Evolutionary conservation across 768 basidiomycete species (phyloP).

Genomic region (Phanerochaete sordida): DNA sequence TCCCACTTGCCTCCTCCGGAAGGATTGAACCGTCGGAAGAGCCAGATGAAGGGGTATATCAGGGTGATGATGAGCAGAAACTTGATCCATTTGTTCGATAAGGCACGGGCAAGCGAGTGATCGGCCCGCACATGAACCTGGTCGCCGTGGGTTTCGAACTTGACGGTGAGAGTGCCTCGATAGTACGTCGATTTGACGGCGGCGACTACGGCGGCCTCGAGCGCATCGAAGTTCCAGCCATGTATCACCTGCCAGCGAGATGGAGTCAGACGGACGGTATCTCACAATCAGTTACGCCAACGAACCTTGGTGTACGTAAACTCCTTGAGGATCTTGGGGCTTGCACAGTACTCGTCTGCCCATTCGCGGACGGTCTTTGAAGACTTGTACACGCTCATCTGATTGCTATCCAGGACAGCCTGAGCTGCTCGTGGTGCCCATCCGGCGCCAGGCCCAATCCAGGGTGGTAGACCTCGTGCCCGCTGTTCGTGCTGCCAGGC

Average conservation of each 20-base stretch:
- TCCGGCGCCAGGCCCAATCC: conserved; percentile 29
- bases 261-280: conserved; percentile 2
- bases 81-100: conserved; percentile 71
- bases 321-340: conserved; percentile 69
- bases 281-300: conserved; percentile 1
- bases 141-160: conserved; percentile 43
- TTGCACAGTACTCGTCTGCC: conserved; percentile 81
- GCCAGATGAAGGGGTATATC: conserved; percentile 79
- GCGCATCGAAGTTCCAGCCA: conserved; percentile 50
- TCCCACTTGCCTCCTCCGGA: conserved; percentile 73
- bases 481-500: conserved; percentile 43
- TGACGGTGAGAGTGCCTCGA: conserved; percentile 40
- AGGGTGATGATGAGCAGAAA: conserved; percentile 64
- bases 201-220: conserved; percentile 35
- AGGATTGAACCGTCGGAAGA: conserved; percentile 66
- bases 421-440: neutral
- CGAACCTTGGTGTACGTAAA: conserved; percentile 68
- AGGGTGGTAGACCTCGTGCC: conserved; percentile 50
- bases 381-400: conserved; percentile 38
- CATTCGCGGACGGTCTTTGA: conserved; percentile 67
- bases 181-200: conserved; percentile 39
- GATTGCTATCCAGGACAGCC: conserved; percentile 8
- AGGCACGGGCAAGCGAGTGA: conserved; percentile 59
- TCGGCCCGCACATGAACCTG: conserved; percentile 65
- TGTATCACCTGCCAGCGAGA: conserved; percentile 50